These are phyloP conservation scores for Mikania micrantha DNA, from an alignment of 129 eudicot genomes.

Conservation along the genomic window DNA sequence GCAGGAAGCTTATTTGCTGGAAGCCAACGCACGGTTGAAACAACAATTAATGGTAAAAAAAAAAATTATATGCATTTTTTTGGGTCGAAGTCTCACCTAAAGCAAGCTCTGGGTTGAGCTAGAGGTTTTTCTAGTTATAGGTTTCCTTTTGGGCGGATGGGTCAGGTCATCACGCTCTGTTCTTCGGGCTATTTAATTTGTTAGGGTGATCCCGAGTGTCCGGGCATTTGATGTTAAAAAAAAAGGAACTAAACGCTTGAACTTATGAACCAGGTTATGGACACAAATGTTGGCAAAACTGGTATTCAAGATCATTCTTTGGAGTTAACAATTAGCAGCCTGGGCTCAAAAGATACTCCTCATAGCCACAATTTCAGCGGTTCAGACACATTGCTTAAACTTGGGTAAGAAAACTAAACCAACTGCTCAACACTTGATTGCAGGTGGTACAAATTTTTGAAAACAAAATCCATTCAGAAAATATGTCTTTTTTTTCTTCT, in stretches of 20 bases:
- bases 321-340: slow-evolving; percentile 25
- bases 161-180: too few relatives aligned
- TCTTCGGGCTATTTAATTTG: too few relatives aligned
- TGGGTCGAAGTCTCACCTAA: too few relatives aligned
- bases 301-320: slow-evolving; percentile 8
- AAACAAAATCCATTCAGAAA: too few relatives aligned
- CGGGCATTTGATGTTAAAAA: too few relatives aligned
- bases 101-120: too few relatives aligned
- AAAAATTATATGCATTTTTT: background rate
- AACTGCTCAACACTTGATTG: background rate
- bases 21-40: slow-evolving; percentile 23
- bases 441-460: too few relatives aligned
- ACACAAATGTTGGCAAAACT: background rate
- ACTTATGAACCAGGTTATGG: slow-evolving; percentile 18
- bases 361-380: background rate
- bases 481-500: background rate
- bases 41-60: slow-evolving; percentile 17
- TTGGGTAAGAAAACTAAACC: slow-evolving; percentile 21
- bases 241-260: background rate
- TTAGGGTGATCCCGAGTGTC: too few relatives aligned
- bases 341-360: slow-evolving; percentile 4
- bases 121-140: too few relatives aligned
- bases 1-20: slow-evolving; percentile 25
- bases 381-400: slow-evolving; percentile 26
- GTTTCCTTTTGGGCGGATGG: too few relatives aligned